Evolutionary conservation across 208 protist genomes (phyloP), one percentile per base, ranked within the genome.

Genomic region (Jaenimonas drosophilae): DNA sequence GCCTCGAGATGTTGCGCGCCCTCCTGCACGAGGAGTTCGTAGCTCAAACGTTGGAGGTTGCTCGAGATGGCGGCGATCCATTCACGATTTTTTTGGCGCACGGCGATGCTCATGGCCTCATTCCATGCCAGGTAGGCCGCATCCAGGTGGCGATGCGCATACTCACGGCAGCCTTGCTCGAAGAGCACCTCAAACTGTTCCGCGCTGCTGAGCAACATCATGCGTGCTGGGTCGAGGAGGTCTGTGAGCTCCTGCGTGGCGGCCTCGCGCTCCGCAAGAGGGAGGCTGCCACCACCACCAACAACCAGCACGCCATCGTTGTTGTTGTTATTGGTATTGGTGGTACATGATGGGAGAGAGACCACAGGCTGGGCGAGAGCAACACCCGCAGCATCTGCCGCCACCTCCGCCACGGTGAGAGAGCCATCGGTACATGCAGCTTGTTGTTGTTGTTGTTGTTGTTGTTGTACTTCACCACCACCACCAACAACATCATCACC

Each of bases 11-110:
- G 48, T 16, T 52, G 43, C 11, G 62, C 50, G 24, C 84, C 88
- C 29, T 95, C 81, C 48, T 77, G 67, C 24, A 89, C 80, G 3
- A 93, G 54, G 23, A 95, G 54, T 63, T 95, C 84, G 54, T 93
- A 95, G 52, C 78, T 88, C 14, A 95, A 73, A 3, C 79, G 77
- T 70, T 95, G 85, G 50, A 95, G 49, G 64, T 95, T 95, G 53
- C 57, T 85, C 7, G 74, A 72, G 2, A 95, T 54, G 17, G 93
- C 81, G 25, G 88, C 70, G 59, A 93, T 87, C 83, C 85, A 95
- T 56, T 95, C 82, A 11, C 88, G 68, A 54, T 95, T 86, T 30
- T 88, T 84, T 46, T 80, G 75, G 4, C 37, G 32, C 38, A 77
- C 67, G 11, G 88, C 88, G 44, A 95, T 70, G 19, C 45, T 37